phyloP scores from a whole-genome alignment of 2,329 filamentous ascomycete genomes.

The Trichoderma polysporum region DNA sequence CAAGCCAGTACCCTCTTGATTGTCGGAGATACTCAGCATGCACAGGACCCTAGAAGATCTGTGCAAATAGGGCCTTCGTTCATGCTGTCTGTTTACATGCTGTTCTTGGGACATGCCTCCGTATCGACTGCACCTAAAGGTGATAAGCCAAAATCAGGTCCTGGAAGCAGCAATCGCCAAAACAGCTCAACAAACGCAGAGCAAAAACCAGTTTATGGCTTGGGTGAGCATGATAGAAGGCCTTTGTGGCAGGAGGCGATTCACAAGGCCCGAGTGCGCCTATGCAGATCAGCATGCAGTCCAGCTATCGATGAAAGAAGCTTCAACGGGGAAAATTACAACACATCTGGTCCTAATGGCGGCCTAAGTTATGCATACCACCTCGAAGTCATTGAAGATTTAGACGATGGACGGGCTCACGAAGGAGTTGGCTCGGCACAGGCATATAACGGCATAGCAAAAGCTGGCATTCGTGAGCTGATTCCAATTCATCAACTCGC shows the following conservation, averaged over 20 bases:
- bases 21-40: conserved; percentile 81
- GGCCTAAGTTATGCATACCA: conserved; percentile 67
- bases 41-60: conserved; percentile 58
- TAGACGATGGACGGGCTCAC: conserved; percentile 59
- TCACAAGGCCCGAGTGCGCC: conserved; percentile 83
- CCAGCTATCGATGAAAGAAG: background rate
- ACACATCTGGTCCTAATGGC: background rate
- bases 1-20: conserved; percentile 92
- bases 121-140: background rate
- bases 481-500: conserved; percentile 64
- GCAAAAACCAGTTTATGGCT: conserved; percentile 27
- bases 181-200: background rate
- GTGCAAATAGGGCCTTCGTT: conserved; percentile 88
- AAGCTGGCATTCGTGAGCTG: conserved; percentile 51
- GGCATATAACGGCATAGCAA: conserved; percentile 43
- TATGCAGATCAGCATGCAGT: conserved; percentile 63
- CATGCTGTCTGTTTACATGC: conserved; percentile 87
- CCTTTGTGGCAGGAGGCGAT: conserved; percentile 95
- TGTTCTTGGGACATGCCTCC: conserved; percentile 76
- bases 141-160: background rate
- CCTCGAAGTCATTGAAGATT: conserved; percentile 77
- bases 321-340: background rate
- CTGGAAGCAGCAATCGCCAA: background rate
- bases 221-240: conserved; percentile 49
- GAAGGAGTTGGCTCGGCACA: conserved; percentile 38